Conservation (phyloP, 1,284 basidiomycete species). For the Schizophyllum amplum region DNA sequence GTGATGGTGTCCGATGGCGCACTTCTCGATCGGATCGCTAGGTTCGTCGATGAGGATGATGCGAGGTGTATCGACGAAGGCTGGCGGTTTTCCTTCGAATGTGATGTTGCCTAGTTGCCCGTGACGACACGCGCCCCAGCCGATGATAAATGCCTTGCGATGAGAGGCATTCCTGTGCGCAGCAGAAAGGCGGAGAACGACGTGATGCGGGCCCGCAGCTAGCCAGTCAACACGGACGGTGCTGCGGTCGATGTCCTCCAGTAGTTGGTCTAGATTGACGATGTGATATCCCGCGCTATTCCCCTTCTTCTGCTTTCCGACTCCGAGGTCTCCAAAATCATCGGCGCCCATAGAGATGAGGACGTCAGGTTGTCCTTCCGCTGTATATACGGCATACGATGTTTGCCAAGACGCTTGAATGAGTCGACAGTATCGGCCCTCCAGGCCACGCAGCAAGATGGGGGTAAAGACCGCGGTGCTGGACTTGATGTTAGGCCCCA, state of each 20-base stretch:
- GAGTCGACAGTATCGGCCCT: conserved; percentile 28
- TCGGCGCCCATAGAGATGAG: conserved; percentile 77
- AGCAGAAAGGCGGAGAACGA: conserved; percentile 38
- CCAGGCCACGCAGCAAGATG: conserved; percentile 27
- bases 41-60: conserved; percentile 20
- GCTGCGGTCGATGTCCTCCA: conserved; percentile 18
- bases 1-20: conserved; percentile 66
- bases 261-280: conserved; percentile 35
- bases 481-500: conserved; percentile 33
- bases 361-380: conserved; percentile 37
- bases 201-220: conserved; percentile 67
- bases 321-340: conserved; percentile 76
- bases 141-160: conserved; percentile 35
- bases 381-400: conserved; percentile 56
- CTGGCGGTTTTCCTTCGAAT: conserved; percentile 14
- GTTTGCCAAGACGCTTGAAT: conserved; percentile 79
- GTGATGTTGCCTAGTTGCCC: conserved; percentile 57
- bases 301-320: conserved; percentile 23
- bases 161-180: conserved; percentile 17
- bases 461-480: conserved; percentile 35
- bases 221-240: conserved; percentile 32
- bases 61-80: conserved; percentile 27
- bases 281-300: conserved; percentile 25
- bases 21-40: conserved; percentile 23
- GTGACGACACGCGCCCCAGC: conserved; percentile 81